Percentiles rank a stretch among this genome's conserved stretches.
Evolutionary conservation across 2,329 filamentous ascomycete species (phyloP).

Genomic region (Trichoderma aggressivum): DNA sequence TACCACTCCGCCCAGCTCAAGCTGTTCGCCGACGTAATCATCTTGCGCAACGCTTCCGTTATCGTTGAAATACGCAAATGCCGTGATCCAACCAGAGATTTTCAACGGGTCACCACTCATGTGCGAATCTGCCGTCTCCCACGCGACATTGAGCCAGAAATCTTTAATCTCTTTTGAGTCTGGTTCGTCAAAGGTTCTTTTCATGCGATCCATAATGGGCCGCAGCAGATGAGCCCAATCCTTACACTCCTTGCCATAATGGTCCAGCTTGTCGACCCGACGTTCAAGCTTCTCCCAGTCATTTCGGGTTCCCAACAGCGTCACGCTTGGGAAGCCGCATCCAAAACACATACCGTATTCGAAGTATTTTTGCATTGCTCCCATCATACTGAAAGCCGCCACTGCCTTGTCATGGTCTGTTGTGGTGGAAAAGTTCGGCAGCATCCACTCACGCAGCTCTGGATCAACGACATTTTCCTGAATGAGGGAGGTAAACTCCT

Average conservation of each 20-base stretch:
- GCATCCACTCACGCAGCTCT: background rate
- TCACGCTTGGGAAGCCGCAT: background rate
- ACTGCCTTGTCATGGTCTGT: background rate
- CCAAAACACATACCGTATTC: background rate
- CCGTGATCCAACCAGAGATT: background rate
- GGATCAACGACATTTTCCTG: background rate
- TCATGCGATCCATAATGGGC: background rate
- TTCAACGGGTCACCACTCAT: too few relatives aligned
- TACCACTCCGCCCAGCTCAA: background rate
- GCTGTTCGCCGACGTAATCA: background rate
- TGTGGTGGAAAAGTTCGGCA: background rate
- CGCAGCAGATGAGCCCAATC: background rate
- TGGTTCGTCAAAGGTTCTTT: background rate
- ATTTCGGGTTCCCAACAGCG: background rate
- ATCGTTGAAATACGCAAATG: background rate
- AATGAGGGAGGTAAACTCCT: background rate
- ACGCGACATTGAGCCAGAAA: background rate
- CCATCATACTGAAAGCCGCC: background rate
- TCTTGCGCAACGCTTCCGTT: background rate
- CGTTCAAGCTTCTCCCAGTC: background rate
- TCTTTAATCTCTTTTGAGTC: background rate
- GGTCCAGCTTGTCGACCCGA: background rate
- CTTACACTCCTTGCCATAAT: background rate
- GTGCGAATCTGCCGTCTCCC: background rate
- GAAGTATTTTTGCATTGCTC: background rate